phyloP scores from a whole-genome alignment of 2,329 filamentous ascomycete species.

The Chaetothyriales sp. region DNA sequence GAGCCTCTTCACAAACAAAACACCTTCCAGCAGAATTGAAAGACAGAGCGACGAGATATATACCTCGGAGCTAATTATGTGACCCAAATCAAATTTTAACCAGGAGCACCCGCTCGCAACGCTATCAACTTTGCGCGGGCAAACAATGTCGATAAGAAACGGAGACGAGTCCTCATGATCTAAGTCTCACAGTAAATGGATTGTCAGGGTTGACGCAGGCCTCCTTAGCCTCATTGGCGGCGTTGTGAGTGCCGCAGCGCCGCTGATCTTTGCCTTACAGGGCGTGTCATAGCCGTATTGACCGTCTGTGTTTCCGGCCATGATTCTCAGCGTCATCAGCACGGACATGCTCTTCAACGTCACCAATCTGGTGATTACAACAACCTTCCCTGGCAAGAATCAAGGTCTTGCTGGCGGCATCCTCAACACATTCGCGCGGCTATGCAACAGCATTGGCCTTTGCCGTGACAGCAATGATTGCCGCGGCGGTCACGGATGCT shows the following conservation, averaged over 20 bases:
- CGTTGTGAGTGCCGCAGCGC: not conserved
- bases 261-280: no score
- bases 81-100: no score
- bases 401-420: conserved; percentile 49
- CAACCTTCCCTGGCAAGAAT: conserved; percentile 41
- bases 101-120: no score
- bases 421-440: conserved; percentile 46
- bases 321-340: conserved; percentile 18
- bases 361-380: conserved; percentile 38
- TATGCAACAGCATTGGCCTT: conserved; percentile 45
- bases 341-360: conserved; percentile 39
- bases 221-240: not conserved
- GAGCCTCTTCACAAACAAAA: no score
- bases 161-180: no score
- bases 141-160: no score
- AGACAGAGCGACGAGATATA: no score
- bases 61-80: no score
- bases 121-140: no score
- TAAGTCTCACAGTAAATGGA: no score
- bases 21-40: no score
- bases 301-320: conserved; percentile 32
- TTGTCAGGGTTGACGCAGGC: not conserved
- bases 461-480: conserved; percentile 38
- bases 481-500: conserved; percentile 2
- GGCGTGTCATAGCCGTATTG: conserved; percentile 36